Evolutionary conservation across 2,329 filamentous ascomycete species (phyloP), one percentile per base, ranked within the genome.

Genomic region (Colletotrichum sp.): DNA sequence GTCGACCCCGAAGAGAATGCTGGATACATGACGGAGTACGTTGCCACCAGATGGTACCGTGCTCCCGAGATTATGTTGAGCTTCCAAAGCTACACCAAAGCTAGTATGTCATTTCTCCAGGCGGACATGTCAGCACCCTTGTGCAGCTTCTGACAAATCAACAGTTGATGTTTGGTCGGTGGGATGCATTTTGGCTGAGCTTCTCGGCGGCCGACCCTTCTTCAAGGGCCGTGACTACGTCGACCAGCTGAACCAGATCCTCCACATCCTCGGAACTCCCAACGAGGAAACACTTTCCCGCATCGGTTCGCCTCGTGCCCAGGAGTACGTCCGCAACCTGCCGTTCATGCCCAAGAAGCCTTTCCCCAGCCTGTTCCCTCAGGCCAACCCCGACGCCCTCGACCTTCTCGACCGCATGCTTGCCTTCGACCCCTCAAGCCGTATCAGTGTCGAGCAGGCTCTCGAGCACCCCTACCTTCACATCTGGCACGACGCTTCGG

Each of bases 71-170:
- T 99, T 81, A 99, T 99, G 97, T 89, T 99, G 85, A 98, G 96
- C 89, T 99, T 99, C 92, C 96, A 99, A 87, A 98, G 96, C 88
- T 99, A 99, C 87, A 99, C 97, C 82, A 99, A 99, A 95, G 97
- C 97, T 80, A 99, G 97, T 99, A 92, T 73, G 96, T 96, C 10
- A n/a, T 71, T 28, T 15, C 57, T 24, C 32, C 21, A 36, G 64
- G 34, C 71, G 65, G 10, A 16, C 18, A 16, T 21, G 43, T 24
- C 34, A 21, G 5, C 24, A n/a, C n/a, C 36, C 21, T 12, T 21
- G 28, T 18, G 26, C 34, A 7, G 8, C 61, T 68, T 16, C 52
- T 63, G 59, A 68, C 36, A 26, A 52, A 13, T 30, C 30, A 24
- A 55, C 55, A 99, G 96, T 99, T 86, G 97, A 99, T 84, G 96